Evolutionary conservation across 1,139 yeast species (phyloP), one percentile per base, ranked within the genome.

Genomic region (Lodderomyces elongisporus): DNA sequence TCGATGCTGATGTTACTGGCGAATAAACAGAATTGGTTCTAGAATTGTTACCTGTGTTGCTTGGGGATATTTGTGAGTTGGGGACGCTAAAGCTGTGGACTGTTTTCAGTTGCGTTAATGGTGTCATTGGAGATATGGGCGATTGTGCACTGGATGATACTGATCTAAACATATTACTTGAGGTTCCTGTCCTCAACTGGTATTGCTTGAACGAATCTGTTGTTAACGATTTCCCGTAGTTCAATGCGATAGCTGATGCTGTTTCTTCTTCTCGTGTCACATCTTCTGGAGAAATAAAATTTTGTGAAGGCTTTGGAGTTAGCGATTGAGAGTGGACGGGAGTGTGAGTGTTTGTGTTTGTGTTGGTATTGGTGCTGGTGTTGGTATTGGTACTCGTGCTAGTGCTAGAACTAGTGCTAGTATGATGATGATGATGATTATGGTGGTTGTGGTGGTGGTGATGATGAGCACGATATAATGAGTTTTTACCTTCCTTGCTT

Each of bases 161-260:
- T 16, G 26, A 20, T 12, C 18, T 3, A 14, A 22, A 25, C 13
- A 4, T 13, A 14, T 18, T 15, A 10, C 16, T 27, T 5, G 26
- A 24, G 8, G 24, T 23, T n/a, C 20, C 13, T 15, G 32, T 14
- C 14, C 24, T 20, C 8, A 25, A 24, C n/a, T 30, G 13, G 16
- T 13, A 25, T 14, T 25, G 32, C 25, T 32, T 35, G 14, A 32
- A 35, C 8, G 35, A 16, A 7, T 32, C 35, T 5, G 30, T 9
- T 10, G 24, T n/a, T 27, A 38, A 27, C 2, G 39, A 23, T 17
- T 33, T 30, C 4, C 39, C 33, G 31, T 38, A 38, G 10, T 22
- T 31, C 3, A 32, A 33, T 12, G 41, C 41, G 17, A 38, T 38
- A 24, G 29, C 20, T 4, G 32, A 25, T 9, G 42, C 32, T 14